These are phyloP conservation scores for Yamadazyma sp. DNA, from an alignment of 1,139 yeast genomes.

Conservation along the genomic window DNA sequence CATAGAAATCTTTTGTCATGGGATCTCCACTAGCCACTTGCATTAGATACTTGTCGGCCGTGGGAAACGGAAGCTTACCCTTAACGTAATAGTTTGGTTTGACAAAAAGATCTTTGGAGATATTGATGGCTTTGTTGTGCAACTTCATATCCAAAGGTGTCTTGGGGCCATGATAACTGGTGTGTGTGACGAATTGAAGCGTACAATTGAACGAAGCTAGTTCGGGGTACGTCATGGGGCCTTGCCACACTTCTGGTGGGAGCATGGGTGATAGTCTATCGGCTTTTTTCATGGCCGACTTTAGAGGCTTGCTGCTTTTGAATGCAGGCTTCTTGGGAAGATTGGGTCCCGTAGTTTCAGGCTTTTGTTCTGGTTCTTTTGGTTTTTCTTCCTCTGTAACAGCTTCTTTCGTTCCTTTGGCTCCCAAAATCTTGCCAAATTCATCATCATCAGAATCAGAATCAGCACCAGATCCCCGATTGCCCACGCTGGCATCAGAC, in stretches of 20 bases:
- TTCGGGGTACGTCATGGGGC: conserved; percentile 55
- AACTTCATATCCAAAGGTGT: conserved; percentile 21
- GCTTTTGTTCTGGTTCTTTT: conserved; percentile 3
- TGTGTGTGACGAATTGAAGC: conserved; percentile 43
- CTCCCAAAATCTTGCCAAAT: conserved; percentile 15
- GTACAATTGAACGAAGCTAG: conserved; percentile 49
- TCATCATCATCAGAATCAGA: conserved; percentile 21
- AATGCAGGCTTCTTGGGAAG: conserved; percentile 4
- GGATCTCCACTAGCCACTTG: conserved; percentile 33
- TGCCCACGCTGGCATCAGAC: conserved; percentile 20
- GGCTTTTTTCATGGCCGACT: conserved; percentile 8
- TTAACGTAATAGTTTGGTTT: conserved; percentile 47
- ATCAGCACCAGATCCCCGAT: not conserved
- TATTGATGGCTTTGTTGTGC: conserved; percentile 28
- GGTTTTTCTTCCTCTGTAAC: conserved; percentile 5
- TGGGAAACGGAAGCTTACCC: conserved; percentile 57
- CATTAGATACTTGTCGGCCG: conserved; percentile 58
- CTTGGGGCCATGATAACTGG: conserved; percentile 28
- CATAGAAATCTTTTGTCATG: conserved; percentile 49
- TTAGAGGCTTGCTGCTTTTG: conserved; percentile 4
- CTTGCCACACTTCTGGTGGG: conserved; percentile 48
- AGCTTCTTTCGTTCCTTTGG: not conserved
- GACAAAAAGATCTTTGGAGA: conserved; percentile 30
- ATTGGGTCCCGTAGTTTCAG: not conserved
- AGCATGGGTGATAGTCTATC: conserved; percentile 16